Evolutionary conservation across 1,139 yeast genomes (phyloP).

Genomic region (Debaryomycetaceae sp.): DNA sequence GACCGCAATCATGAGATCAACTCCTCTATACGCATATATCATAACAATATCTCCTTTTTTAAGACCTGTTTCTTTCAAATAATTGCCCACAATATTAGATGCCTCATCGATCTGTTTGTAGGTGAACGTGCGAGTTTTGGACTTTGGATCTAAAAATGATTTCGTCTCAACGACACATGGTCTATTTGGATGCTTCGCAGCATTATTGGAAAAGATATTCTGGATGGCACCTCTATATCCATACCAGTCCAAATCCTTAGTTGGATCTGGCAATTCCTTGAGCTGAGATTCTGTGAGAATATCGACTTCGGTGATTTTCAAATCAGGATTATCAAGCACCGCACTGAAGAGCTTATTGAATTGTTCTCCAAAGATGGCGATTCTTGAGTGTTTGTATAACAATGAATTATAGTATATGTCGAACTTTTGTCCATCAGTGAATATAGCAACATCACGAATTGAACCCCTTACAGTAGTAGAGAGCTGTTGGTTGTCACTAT

Average conservation of each 20-base stretch:
- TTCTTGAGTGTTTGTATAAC: conserved; percentile 68
- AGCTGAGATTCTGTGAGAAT: conserved; percentile 65
- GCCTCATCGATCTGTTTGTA: conserved; percentile 87
- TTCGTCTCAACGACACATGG: conserved; percentile 92
- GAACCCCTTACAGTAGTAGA: conserved; percentile 51
- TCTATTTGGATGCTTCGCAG: conserved; percentile 77
- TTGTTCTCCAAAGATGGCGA: conserved; percentile 70
- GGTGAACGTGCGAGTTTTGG: conserved; percentile 68
- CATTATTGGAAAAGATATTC: conserved; percentile 86
- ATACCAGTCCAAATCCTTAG: conserved; percentile 81
- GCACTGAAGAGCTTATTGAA: conserved; percentile 49
- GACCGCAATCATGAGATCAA: conserved; percentile 92
- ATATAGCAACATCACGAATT: conserved; percentile 62
- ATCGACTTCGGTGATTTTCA: conserved; percentile 56
- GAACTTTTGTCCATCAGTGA: conserved; percentile 26
- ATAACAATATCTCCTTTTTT: conserved; percentile 90
- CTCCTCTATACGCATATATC: conserved; percentile 97
- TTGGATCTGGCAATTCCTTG: conserved; percentile 78
- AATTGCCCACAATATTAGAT: conserved; percentile 91
- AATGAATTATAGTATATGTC: conserved; percentile 69
- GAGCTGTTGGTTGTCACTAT: conserved; percentile 38
- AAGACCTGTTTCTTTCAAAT: conserved; percentile 76
- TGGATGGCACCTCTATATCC: conserved; percentile 94
- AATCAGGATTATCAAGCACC: conserved; percentile 25
- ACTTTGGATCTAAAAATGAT: conserved; percentile 52